phyloP scores from a whole-genome alignment of 495 filamentous ascomycete genomes.

The Immersiella caudata region DNA sequence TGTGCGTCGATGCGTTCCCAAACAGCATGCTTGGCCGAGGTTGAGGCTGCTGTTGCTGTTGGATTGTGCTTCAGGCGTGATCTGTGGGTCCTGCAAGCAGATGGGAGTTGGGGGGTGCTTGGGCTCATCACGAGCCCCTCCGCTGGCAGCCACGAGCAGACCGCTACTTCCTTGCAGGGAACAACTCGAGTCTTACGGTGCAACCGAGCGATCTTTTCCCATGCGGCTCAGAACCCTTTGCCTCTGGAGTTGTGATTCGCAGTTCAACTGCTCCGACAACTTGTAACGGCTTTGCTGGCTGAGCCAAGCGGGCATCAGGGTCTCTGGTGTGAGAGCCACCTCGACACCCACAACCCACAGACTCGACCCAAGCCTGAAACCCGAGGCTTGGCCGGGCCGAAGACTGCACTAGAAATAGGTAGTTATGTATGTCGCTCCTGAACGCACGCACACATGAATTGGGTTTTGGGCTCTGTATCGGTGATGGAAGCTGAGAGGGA shows the following conservation, averaged over 20 bases:
- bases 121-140: background rate
- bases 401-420: background rate
- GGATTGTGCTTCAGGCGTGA: background rate
- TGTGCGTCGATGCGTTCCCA: background rate
- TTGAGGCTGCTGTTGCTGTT: background rate
- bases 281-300: background rate
- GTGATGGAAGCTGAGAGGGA: no score
- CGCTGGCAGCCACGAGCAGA: background rate
- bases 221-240: no score
- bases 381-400: background rate
- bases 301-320: background rate
- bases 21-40: background rate
- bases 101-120: background rate
- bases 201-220: no score
- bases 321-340: no score
- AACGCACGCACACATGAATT: no score
- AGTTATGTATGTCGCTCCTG: no score
- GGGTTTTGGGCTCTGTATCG: no score
- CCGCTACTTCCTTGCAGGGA: background rate
- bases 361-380: background rate
- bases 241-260: background rate
- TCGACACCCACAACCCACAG: background rate
- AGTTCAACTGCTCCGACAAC: background rate
- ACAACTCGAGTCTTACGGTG: background rate
- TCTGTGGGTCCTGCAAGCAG: background rate